Conservation (phyloP, 2,329 filamentous ascomycete species). For the Neofusicoccum parvum region DNA sequence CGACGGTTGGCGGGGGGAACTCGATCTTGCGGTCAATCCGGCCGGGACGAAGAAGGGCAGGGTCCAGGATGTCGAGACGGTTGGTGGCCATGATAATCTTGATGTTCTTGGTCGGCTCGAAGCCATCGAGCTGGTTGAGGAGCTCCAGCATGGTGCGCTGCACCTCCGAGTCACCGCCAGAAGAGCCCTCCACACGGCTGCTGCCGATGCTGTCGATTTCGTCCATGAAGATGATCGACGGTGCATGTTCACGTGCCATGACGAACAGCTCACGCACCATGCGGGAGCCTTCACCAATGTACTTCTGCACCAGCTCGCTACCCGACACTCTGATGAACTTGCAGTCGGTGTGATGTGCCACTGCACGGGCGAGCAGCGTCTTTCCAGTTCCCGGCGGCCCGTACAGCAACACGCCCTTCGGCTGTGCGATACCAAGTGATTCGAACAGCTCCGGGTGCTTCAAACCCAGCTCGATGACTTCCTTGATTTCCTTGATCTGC, state of each 20-base stretch:
- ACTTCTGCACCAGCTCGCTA: constrained; percentile 96
- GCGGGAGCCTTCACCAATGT: constrained; percentile 95
- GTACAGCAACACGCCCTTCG: constrained; percentile 95
- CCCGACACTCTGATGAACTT: constrained; percentile 98
- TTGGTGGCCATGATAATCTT: constrained; percentile 99
- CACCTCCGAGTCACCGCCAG: constrained; percentile 94
- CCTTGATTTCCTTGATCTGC: constrained; percentile 99
- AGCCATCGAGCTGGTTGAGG: constrained; percentile 96
- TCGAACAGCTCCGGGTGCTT: constrained; percentile 99
- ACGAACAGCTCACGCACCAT: constrained; percentile 99
- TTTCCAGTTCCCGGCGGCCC: constrained; percentile 97
- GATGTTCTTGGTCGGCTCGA: constrained; percentile 99
- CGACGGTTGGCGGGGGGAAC: constrained; percentile 94
- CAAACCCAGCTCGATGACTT: constrained; percentile 96
- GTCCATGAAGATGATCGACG: constrained; percentile 99
- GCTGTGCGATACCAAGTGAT: constrained; percentile 96
- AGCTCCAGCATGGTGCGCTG: constrained; percentile 98
- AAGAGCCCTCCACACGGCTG: constrained; percentile 92
- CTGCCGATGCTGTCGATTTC: constrained; percentile 99
- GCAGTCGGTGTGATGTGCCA: constrained; percentile 98
- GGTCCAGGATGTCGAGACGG: constrained; percentile 94
- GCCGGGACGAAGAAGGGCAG: constrained; percentile 89
- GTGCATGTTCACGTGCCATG: constrained; percentile 97
- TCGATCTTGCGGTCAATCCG: constrained; percentile 99
- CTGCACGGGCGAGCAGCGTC: constrained; percentile 89